Base-by-base conservation (phyloP, 1,139 yeast species). In the Lodderomyces theae region DNA sequence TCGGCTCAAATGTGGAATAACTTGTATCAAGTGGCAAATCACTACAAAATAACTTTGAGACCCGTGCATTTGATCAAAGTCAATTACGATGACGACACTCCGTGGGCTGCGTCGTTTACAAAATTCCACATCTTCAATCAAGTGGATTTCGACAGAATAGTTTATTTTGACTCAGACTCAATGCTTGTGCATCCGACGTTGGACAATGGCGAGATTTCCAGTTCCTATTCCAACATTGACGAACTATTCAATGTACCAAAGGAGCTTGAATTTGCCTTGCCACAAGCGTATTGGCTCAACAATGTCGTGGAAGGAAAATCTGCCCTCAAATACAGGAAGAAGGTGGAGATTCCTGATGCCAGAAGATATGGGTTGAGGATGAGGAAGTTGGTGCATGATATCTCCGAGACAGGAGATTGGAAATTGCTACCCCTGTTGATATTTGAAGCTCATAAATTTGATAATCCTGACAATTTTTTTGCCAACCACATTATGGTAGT, bases 81-180 rank as follows among this genome's bases (percentile, higher is more conserved):
- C 8, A 46, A 42, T 9, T 49, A 45, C 17, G 44, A 51, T 18
- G 60, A 51, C 18, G 51, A 54, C 16, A 49, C 61, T 3, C 55
- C 64, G 31, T 80, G 85, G 85, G 51, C 63, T 3, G 64, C 71
- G 8, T 74, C 82, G 37, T 73, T 76, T 47, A 79, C 84, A 0
- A 80, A 80, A 49, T 59, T 80, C 30, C 66, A 72, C 45, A 68
- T 77, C 0, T 80, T 80, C 52, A 66, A 70, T 43, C 69, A 70
- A 48, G 62, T 66, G 1, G 70, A 76, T 32, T 82, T 66, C 37
- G 66, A 63, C 31, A 48, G 67, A 25, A 45, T 68, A 24, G 63
- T 68, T 4, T 67, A 57, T 43, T 66, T 68, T 47, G 79, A 74
- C 52, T 60, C 76, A 1, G 80, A 73, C 51, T 60, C 74, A 10